Evolutionary conservation across 2,329 filamentous ascomycete species (phyloP), one percentile per base, ranked within the genome.

Genomic region (Pseudogymnoascus sp.): DNA sequence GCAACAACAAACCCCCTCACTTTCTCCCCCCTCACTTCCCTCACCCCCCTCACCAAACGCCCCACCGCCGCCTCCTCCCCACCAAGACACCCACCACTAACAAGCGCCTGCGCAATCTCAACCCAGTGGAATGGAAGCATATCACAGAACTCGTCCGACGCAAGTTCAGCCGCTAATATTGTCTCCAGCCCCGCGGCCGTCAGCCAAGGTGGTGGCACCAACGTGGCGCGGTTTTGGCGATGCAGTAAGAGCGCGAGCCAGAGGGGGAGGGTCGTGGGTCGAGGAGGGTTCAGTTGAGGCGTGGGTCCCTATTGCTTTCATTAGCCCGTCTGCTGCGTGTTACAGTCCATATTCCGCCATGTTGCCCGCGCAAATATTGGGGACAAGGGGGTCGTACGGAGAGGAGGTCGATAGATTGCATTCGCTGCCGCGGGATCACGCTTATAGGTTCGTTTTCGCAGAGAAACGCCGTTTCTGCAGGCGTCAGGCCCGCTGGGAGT

Each of bases 361-460:
- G 18, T 18, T 18, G 18, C 18, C 18, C 18, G 18, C 18, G 18
- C 18, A 18, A 18, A 18, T 18, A 18, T 18, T 18, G 18, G 18
- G 96, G 65, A 97, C 84, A 0, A 92, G 92, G 1, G 64, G 66
- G 67, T 84, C 88, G 79, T 80, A 97, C 94, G 67, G 88, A 87
- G 61, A 99, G 83, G 65, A 99, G 82, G 69, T 90, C 82, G 65
- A 99, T 88, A 68, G 85, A 85, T 67, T 97, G 92, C 60, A 99
- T 86, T 66, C 89, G 85, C 74, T 97, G 92, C 61, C 94, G 89
- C 36, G 94, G 94, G 59, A 97, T 86, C 21, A 99, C 84, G 0
- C 92, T 97, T 62, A 99, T 89, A 70, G 91, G 84, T 78, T 97
- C 93, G 92, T 97, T 97, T 78, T 99, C 94, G 75, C 92, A 96